phyloP scores from a whole-genome alignment of 2,329 filamentous ascomycete species.

The Alternaria sp. region DNA sequence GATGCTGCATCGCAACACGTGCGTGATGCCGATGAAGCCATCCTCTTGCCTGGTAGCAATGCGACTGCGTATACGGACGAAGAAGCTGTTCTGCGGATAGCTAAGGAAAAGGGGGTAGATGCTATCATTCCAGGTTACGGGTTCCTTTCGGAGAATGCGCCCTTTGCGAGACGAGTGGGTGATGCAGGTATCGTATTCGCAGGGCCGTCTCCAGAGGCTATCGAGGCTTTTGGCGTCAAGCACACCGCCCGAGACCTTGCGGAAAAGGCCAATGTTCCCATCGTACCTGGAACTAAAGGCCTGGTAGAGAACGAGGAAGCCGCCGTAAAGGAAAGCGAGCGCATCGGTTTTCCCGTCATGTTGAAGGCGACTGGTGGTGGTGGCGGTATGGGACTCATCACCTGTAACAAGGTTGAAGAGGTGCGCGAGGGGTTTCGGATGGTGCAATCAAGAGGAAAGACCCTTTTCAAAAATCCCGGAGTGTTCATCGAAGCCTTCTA shows the following conservation, averaged over 20 bases:
- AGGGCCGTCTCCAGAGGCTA: constrained; percentile 64
- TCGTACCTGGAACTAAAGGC: constrained; percentile 64
- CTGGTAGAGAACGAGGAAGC: constrained; percentile 53
- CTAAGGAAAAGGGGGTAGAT: constrained; percentile 59
- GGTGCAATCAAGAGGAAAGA: constrained; percentile 61
- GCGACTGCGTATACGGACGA: constrained; percentile 61
- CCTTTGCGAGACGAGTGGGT: constrained; percentile 65
- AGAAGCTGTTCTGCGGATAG: constrained; percentile 61
- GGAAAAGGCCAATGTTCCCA: constrained; percentile 61
- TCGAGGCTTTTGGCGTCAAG: constrained; percentile 67
- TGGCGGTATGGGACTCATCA: constrained; percentile 63
- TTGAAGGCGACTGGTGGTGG: constrained; percentile 69
- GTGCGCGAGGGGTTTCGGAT: constrained; percentile 57
- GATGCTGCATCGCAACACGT: constrained; percentile 66
- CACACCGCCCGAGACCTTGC: constrained; percentile 66
- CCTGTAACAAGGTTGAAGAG: constrained; percentile 16
- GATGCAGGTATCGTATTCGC: constrained; percentile 67
- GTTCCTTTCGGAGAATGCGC: constrained; percentile 70
- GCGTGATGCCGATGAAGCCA: constrained; percentile 61
- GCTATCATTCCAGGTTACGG: constrained; percentile 74
- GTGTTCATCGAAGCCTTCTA: constrained; percentile 60
- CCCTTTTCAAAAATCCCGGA: constrained; percentile 19
- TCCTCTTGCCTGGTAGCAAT: constrained; percentile 60
- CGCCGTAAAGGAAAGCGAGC: constrained; percentile 55
- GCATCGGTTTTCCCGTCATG: constrained; percentile 63